A percentile compares a stretch with the other conserved stretches of the same genome.
Evolutionary conservation across 1,284 basidiomycete genomes (phyloP).

Genomic region (Trametes hirsuta): DNA sequence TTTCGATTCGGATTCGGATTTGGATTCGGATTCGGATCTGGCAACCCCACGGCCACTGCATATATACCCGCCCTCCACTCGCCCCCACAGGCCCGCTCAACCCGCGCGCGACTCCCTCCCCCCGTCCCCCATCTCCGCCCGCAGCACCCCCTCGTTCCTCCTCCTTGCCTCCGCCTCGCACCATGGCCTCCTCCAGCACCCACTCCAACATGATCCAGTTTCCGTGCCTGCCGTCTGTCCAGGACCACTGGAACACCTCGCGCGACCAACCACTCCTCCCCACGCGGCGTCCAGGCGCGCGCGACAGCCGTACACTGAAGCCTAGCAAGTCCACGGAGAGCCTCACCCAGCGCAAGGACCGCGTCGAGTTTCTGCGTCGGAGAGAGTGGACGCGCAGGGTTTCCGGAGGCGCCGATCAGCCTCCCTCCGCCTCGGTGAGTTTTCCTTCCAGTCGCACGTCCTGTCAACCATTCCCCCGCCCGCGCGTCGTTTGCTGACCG

Average conservation of each 20-base stretch:
- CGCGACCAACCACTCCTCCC: conserved; percentile 3
- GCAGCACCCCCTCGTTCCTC: neutral
- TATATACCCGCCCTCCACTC: neutral
- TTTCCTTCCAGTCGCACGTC: conserved; percentile 3
- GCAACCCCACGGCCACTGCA: neutral
- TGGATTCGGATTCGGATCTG: conserved; percentile 11
- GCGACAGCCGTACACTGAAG: conserved; percentile 17
- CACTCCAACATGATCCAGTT: conserved; percentile 23
- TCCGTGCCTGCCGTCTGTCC: conserved; percentile 16
- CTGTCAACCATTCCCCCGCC: neutral
- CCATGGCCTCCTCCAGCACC: conserved; percentile 14
- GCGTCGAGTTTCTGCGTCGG: conserved; percentile 37
- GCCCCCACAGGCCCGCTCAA: neutral
- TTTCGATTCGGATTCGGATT: conserved; percentile 18
- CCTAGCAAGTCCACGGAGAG: conserved; percentile 31
- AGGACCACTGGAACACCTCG: conserved; percentile 11
- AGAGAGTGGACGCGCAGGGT: conserved; percentile 39
- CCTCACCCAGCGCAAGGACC: conserved; percentile 33
- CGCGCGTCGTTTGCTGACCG: neutral
- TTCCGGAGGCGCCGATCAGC: conserved; percentile 34
- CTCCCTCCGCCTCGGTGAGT: conserved; percentile 18
- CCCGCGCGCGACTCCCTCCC: neutral
- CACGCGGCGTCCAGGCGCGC: conserved; percentile 6
- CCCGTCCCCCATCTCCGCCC: neutral
- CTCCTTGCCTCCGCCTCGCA: neutral